Percentiles rank a stretch among this genome's conserved stretches.
Evolutionary conservation across 2,329 filamentous ascomycete genomes (phyloP).

Genomic region (Sporothrix mexicana): DNA sequence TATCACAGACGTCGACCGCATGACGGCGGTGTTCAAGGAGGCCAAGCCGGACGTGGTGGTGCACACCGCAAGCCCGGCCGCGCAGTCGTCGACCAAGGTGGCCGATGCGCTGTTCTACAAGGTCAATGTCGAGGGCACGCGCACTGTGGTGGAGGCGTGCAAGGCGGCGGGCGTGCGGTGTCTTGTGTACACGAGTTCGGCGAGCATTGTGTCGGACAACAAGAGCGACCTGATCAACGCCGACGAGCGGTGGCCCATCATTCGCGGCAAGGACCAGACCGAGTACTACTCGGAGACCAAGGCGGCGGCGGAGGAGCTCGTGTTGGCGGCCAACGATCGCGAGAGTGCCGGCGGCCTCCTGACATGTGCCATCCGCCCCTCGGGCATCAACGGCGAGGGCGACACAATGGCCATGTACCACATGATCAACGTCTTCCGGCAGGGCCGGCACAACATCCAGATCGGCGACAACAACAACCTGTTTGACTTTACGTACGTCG

Average conservation of each 20-base stretch:
- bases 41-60: conserved; percentile 82
- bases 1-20: conserved; percentile 69
- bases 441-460: conserved; percentile 75
- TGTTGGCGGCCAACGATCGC: conserved; percentile 71
- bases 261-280: conserved; percentile 71
- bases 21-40: conserved; percentile 68
- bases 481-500: conserved; percentile 69
- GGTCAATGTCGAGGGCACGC: conserved; percentile 89
- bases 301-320: conserved; percentile 80
- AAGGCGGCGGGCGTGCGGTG: conserved; percentile 73
- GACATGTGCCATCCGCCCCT: conserved; percentile 82
- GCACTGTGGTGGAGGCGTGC: conserved; percentile 75
- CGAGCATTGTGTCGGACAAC: conserved; percentile 86
- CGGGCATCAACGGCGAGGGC: conserved; percentile 89
- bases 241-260: conserved; percentile 80
- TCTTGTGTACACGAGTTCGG: conserved; percentile 89
- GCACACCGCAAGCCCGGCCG: conserved; percentile 80
- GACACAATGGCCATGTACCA: conserved; percentile 78
- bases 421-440: conserved; percentile 72
- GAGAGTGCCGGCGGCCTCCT: conserved; percentile 60
- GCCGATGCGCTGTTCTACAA: conserved; percentile 70
- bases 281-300: conserved; percentile 94
- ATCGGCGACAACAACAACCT: conserved; percentile 72
- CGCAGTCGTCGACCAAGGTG: conserved; percentile 58
- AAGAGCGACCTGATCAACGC: conserved; percentile 79